These are phyloP conservation scores for Curvularia hawaiiensis DNA, from an alignment of 2,329 filamentous ascomycete genomes.

Conservation along the genomic window DNA sequence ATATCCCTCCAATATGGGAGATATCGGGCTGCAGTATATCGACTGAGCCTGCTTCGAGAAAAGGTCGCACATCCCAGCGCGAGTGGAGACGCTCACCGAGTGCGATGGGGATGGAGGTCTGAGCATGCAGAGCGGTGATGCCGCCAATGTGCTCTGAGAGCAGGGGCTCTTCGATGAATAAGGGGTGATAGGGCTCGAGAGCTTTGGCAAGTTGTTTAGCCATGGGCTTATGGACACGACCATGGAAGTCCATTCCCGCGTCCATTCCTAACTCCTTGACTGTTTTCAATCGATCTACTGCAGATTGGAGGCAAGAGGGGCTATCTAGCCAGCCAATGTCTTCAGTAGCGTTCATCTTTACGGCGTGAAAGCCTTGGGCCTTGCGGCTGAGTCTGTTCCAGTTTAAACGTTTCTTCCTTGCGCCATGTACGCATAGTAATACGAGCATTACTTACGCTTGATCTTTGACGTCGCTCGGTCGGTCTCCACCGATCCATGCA, in stretches of 20 bases:
- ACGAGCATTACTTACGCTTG: slow-evolving; percentile 58
- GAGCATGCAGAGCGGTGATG: slow-evolving; percentile 64
- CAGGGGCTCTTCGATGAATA: slow-evolving; percentile 79
- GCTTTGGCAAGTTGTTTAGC: slow-evolving; percentile 73
- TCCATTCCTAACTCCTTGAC: slow-evolving; percentile 75
- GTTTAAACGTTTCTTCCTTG: not conserved
- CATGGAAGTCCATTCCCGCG: slow-evolving; percentile 78
- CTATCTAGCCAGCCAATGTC: slow-evolving; percentile 79
- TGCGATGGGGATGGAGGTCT: slow-evolving; percentile 69
- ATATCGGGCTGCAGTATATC: slow-evolving; percentile 78
- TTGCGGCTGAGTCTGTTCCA: slow-evolving; percentile 58
- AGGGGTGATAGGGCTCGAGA: slow-evolving; percentile 69
- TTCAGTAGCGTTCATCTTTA: slow-evolving; percentile 83
- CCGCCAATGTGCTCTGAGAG: slow-evolving; percentile 71
- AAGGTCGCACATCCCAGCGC: slow-evolving; percentile 75
- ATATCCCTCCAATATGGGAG: slow-evolving; percentile 73
- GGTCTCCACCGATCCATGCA: slow-evolving; percentile 78
- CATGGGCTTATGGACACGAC: slow-evolving; percentile 79
- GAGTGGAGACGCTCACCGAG: slow-evolving; percentile 74
- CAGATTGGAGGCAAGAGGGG: slow-evolving; percentile 65
- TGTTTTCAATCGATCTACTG: slow-evolving; percentile 69
- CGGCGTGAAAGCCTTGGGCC: slow-evolving; percentile 66
- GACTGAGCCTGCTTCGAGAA: slow-evolving; percentile 69
- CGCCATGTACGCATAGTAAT: not conserved
- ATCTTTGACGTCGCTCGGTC: slow-evolving; percentile 67